These are phyloP conservation scores for Blastobotrys aristatus DNA, from an alignment of 1,139 yeast genomes.

Conservation along the genomic window DNA sequence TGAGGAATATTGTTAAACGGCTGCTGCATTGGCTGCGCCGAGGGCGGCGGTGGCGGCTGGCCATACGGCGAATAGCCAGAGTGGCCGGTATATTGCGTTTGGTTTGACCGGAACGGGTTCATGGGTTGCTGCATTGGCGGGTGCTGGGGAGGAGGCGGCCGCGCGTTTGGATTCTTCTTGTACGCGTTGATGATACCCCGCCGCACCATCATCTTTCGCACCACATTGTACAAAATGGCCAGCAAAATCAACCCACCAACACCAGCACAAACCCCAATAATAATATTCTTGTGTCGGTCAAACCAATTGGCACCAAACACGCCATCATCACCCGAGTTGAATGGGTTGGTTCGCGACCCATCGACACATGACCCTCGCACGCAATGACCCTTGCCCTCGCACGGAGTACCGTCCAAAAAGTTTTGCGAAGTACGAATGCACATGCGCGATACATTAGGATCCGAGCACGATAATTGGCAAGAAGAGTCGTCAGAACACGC, in stretches of 20 bases:
- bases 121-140: not conserved
- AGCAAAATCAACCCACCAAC: constrained; percentile 25
- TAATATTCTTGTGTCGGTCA: constrained; percentile 22
- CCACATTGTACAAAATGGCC: constrained; percentile 13
- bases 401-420: constrained; percentile 39
- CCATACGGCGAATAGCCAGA: too few species aligned
- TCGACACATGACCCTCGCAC: constrained; percentile 31
- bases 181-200: not conserved
- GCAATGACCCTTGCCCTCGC: constrained; percentile 33
- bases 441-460: constrained; percentile 24
- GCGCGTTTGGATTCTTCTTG: not conserved
- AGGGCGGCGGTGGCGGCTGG: not conserved
- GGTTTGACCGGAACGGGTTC: not conserved
- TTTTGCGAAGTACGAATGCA: constrained; percentile 33
- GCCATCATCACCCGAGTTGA: constrained; percentile 5
- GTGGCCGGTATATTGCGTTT: not conserved
- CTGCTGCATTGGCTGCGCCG: too few species aligned
- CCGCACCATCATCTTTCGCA: constrained; percentile 7
- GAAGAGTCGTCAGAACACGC: constrained; percentile 33
- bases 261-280: constrained; percentile 27
- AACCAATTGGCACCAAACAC: constrained; percentile 21
- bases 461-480: constrained; percentile 34
- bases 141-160: not conserved
- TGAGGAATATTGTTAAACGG: too few species aligned
- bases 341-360: constrained; percentile 13